phyloP scores from a whole-genome alignment of 73 alveolate genomes.

The Uronychia setigera region DNA sequence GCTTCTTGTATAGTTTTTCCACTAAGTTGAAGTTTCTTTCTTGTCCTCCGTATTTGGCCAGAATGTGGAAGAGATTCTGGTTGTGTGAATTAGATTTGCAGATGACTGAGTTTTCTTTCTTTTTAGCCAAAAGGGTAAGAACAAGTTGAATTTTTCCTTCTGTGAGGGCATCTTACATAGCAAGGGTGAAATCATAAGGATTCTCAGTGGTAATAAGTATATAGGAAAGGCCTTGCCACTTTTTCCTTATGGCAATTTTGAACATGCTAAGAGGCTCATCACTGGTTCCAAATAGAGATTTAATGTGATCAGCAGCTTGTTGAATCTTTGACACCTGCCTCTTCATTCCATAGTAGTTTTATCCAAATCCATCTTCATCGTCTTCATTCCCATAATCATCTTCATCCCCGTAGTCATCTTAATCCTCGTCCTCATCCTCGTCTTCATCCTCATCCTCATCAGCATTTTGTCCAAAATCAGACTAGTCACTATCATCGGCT shows the following conservation, averaged over 20 bases:
- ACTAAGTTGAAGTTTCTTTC: slow-evolving; percentile 10
- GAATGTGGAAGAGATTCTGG: slow-evolving; percentile 72
- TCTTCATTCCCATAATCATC: slow-evolving; percentile 14
- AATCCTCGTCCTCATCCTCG: slow-evolving; percentile 26
- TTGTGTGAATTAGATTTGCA: slow-evolving; percentile 42
- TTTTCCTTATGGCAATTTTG: slow-evolving; percentile 65
- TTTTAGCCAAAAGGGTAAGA: slow-evolving; percentile 65
- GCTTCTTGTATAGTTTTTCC: slow-evolving; percentile 43
- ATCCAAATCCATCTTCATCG: slow-evolving; percentile 12
- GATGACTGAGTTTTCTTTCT: slow-evolving; percentile 55
- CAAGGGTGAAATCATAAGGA: slow-evolving; percentile 65
- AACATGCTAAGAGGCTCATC: slow-evolving; percentile 54
- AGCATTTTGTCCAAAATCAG: slow-evolving; percentile 31
- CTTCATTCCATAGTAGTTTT: too few relatives aligned
- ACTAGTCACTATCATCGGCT: slow-evolving; percentile 5
- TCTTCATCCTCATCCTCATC: slow-evolving; percentile 53
- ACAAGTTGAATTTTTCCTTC: slow-evolving; percentile 67
- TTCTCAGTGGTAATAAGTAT: slow-evolving; percentile 44
- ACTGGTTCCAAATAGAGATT: background rate
- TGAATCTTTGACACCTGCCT: too few relatives aligned
- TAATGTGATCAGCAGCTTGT: slow-evolving; percentile 2
- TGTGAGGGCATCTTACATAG: slow-evolving; percentile 82
- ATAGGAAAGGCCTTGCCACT: slow-evolving; percentile 78
- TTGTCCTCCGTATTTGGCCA: slow-evolving; percentile 58
- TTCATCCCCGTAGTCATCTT: slow-evolving; percentile 7